These are phyloP conservation scores for Microthlaspi erraticum DNA, from an alignment of 345 rosid species.

Conservation along the genomic window DNA sequence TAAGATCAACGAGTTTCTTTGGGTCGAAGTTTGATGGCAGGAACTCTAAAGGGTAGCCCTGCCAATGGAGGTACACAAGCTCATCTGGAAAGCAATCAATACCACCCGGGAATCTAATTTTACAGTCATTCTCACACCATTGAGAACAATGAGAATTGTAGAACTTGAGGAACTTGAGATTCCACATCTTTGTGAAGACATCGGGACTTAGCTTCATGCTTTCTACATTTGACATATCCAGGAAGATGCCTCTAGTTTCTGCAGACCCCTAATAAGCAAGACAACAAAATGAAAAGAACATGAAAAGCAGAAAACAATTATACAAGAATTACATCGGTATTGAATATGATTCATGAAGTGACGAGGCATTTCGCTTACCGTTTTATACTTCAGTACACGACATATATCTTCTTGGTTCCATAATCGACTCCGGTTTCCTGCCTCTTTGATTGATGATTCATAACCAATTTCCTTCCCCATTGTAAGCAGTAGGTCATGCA, in stretches of 20 bases:
- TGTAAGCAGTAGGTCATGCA: constrained; percentile 47
- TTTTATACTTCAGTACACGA: constrained; percentile 26
- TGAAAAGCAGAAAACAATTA: neutral
- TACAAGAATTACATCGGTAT: constrained; percentile 1
- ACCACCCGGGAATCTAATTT: constrained; percentile 15
- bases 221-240: constrained; percentile 29
- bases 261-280: constrained; percentile 46
- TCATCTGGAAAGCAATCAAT: constrained; percentile 42
- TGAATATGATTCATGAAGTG: too few species aligned
- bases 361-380: constrained; percentile 25
- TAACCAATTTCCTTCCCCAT: constrained; percentile 39
- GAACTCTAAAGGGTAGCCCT: constrained; percentile 40
- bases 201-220: constrained; percentile 22
- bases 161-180: constrained; percentile 46
- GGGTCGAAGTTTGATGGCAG: constrained; percentile 42
- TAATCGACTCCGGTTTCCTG: constrained; percentile 36
- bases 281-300: neutral
- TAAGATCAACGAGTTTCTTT: constrained; percentile 41
- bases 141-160: constrained; percentile 34
- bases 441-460: constrained; percentile 33
- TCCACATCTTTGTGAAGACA: constrained; percentile 40
- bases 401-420: constrained; percentile 42
- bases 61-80: constrained; percentile 45
- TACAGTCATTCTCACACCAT: constrained; percentile 35
- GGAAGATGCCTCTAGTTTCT: constrained; percentile 41